A percentile compares a stretch with the other conserved stretches of the same genome.
Conservation (phyloP, 2,329 filamentous ascomycete genomes). For the Ophiostoma sp. region DNA sequence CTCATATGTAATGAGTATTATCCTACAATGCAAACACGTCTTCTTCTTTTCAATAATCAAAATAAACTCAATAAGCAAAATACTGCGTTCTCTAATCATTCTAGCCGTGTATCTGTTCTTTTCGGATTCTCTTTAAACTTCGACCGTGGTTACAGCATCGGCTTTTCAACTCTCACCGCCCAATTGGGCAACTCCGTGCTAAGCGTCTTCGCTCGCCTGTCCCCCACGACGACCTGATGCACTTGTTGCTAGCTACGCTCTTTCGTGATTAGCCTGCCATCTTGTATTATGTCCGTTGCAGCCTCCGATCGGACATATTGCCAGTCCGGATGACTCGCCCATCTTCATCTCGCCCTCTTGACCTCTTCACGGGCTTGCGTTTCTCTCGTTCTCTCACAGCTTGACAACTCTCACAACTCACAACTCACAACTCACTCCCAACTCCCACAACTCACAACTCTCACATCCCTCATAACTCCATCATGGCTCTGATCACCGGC, state of each 20-base stretch:
- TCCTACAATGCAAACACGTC: too few relatives aligned
- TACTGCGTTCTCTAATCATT: too few relatives aligned
- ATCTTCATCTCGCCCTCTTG: background rate
- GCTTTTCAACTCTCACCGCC: background rate
- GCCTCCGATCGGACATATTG: slow-evolving; percentile 6
- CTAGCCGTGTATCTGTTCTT: too few relatives aligned
- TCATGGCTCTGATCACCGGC: slow-evolving; percentile 28
- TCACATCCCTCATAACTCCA: background rate
- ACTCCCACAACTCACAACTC: background rate
- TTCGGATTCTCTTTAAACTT: too few relatives aligned
- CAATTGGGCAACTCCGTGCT: slow-evolving; percentile 7
- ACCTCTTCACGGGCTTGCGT: background rate
- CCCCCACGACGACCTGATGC: background rate
- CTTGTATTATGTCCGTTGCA: background rate
- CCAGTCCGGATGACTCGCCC: background rate
- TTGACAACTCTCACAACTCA: too few relatives aligned
- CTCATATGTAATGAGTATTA: too few relatives aligned
- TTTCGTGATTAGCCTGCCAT: background rate
- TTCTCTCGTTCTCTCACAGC: too few relatives aligned
- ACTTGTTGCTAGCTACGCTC: background rate
- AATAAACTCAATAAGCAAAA: too few relatives aligned
- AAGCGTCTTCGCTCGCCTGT: background rate
- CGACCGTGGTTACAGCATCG: background rate
- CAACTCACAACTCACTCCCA: too few relatives aligned
- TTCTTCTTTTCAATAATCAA: too few relatives aligned